These are phyloP conservation scores for Chenopodium suecicum DNA, from an alignment of 148 eudicot genomes.

Conservation along the genomic window DNA sequence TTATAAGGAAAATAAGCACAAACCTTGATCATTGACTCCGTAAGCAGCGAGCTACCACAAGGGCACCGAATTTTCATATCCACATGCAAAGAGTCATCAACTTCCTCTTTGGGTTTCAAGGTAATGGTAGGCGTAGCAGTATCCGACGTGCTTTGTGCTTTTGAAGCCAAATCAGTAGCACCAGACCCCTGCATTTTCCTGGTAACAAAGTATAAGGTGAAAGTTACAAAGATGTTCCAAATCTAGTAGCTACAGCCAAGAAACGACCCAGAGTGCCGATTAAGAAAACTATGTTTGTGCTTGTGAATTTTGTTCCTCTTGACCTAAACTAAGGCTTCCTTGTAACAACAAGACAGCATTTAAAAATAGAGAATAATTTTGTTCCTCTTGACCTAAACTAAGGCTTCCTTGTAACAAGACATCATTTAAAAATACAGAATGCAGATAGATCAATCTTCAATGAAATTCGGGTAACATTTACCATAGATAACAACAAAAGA, in stretches of 20 bases:
- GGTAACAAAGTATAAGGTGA: slow-evolving; percentile 23
- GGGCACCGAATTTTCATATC: slow-evolving; percentile 79
- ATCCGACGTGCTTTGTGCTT: slow-evolving; percentile 63
- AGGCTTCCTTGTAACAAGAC: not conserved
- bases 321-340: not conserved
- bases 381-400: not conserved
- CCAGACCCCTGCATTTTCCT: slow-evolving; percentile 94
- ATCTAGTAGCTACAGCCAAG: not conserved
- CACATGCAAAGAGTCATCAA: slow-evolving; percentile 56
- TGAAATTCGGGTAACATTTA: not conserved
- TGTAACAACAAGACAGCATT: not conserved
- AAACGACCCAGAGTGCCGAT: slow-evolving; percentile 3
- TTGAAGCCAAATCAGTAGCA: slow-evolving; percentile 81
- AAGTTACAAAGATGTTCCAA: slow-evolving; percentile 11
- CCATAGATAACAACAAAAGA: not conserved
- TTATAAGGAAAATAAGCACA: slow-evolving; percentile 1
- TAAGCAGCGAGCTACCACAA: slow-evolving; percentile 56
- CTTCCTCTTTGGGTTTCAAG: slow-evolving; percentile 72
- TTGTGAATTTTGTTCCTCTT: not conserved
- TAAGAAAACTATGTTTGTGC: not conserved
- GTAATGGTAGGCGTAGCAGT: slow-evolving; percentile 31
- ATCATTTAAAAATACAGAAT: not conserved
- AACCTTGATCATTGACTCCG: slow-evolving; percentile 65
- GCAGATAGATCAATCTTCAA: not conserved
- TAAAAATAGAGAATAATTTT: not conserved